Base-by-base conservation (phyloP, 371 early-diverging fungal genomes). In the Umbelopsis sp. region DNA sequence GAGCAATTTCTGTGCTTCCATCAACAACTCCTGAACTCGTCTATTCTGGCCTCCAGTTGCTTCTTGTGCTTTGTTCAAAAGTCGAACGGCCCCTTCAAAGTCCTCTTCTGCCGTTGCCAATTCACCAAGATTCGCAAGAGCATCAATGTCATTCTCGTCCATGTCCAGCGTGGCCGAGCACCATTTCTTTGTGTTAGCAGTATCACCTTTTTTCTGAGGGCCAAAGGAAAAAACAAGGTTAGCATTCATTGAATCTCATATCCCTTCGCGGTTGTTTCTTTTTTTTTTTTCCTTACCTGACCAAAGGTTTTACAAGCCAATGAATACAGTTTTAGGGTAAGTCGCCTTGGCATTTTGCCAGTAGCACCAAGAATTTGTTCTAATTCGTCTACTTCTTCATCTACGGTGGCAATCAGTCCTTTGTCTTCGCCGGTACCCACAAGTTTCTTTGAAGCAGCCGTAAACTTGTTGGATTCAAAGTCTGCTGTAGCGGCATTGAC, bases 61-160 rank as follows among this genome's bases (percentile, higher is more conserved):
- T 29, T 91, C 87, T 69, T 91, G 85, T 14, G 95, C 96, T 63
- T 84, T 84, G 63, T 87, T 86, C 68, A 88, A 85, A 75, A 93
- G 92, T 32, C 79, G 72, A 25, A 89, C 78, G 46, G 93, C 94
- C 45, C 79, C 86, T 63, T 95, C 94, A 80, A 88, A 92, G 53
- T 92, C 87, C 65, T 92, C 93, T 44, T 79, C 72, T 67, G 84
- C 74, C 63, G 94, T 74, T 63, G 84, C 83, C 10, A 87, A 82
- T 70, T 94, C 92, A 63, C 91, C 95, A 20, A 90, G 80, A 65
- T 81, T 74, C 22, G 87, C 79, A 52, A 95, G 75, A 16, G 93
- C 92, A 14, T 92, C 92, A 20, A 83, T 73, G 71, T 94, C 83
- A 9, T 92, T 83, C 1, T 81, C 85, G 68, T 95, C 77, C 35